Conservation (phyloP, 306 rosid species). For the Prunus armeniaca region DNA sequence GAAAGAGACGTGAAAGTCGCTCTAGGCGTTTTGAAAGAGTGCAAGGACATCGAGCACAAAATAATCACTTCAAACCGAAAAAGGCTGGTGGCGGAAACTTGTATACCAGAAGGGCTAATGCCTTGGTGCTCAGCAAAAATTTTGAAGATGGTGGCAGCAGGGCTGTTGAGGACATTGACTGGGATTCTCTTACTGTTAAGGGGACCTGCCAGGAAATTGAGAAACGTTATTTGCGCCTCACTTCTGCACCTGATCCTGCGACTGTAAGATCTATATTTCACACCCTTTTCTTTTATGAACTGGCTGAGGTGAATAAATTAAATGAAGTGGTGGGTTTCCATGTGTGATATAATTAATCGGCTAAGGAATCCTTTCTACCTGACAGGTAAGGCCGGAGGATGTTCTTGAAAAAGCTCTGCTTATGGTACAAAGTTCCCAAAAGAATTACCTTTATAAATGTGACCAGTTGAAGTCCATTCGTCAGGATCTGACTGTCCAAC, state of each 20-base stretch:
- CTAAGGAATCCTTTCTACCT: slow-evolving; percentile 13
- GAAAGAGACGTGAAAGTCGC: slow-evolving; percentile 89
- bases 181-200: slow-evolving; percentile 98
- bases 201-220: slow-evolving; percentile 98
- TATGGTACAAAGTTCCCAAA: slow-evolving; percentile 83
- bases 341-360: slow-evolving; percentile 1
- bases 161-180: slow-evolving; percentile 99
- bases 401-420: slow-evolving; percentile 79
- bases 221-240: slow-evolving; percentile 91
- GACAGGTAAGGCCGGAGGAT: slow-evolving; percentile 99
- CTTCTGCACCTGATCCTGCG: slow-evolving; percentile 97
- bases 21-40: slow-evolving; percentile 89
- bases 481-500: slow-evolving; percentile 96
- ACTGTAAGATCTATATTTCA: slow-evolving; percentile 46
- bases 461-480: slow-evolving; percentile 98
- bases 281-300: slow-evolving; percentile 3
- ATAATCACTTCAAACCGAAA: slow-evolving; percentile 53
- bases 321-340: neutral
- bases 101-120: slow-evolving; percentile 78
- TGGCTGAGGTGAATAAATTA: neutral
- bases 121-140: slow-evolving; percentile 66
- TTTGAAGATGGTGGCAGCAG: slow-evolving; percentile 71
- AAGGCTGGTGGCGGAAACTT: slow-evolving; percentile 61
- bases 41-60: slow-evolving; percentile 60
- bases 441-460: slow-evolving; percentile 90